phyloP scores from a whole-genome alignment of 2,329 filamentous ascomycete species.

The Fusarium camptoceras region DNA sequence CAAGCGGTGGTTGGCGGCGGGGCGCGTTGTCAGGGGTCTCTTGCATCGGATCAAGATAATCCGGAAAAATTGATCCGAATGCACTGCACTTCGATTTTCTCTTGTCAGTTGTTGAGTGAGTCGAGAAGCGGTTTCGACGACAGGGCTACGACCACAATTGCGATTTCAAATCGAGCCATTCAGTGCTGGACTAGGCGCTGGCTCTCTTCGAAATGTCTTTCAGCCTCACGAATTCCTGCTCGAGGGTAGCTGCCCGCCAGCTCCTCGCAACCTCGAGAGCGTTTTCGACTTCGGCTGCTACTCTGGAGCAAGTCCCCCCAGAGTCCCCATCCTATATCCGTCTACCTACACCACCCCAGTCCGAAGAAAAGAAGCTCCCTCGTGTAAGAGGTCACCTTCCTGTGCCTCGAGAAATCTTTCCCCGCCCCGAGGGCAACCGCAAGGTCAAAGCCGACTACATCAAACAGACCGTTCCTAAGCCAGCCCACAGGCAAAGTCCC shows the following conservation, averaged over 20 bases:
- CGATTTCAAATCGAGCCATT: constrained; percentile 23
- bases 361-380: constrained; percentile 61
- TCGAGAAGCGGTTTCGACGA: constrained; percentile 29
- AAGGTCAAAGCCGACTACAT: constrained; percentile 75
- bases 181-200: constrained; percentile 20
- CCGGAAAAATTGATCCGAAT: constrained; percentile 39
- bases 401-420: constrained; percentile 84
- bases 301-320: constrained; percentile 73
- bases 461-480: constrained; percentile 66
- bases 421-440: constrained; percentile 63
- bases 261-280: constrained; percentile 44
- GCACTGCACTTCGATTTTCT: constrained; percentile 41
- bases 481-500: constrained; percentile 56
- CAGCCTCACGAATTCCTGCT: constrained; percentile 39
- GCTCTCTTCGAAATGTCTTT: constrained; percentile 47
- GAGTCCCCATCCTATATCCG: constrained; percentile 91
- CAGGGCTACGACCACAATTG: constrained; percentile 36
- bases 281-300: constrained; percentile 52
- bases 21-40: constrained; percentile 22
- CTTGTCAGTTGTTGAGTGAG: constrained; percentile 8
- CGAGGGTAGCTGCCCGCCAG: constrained; percentile 45
- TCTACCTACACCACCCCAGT: constrained; percentile 81
- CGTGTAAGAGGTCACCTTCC: constrained; percentile 83
- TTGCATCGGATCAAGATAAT: constrained; percentile 40
- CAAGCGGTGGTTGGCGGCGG: constrained; percentile 43